Evolutionary conservation across 139 green algal genomes (phyloP).

Genomic region (Eudorina sp.): DNA sequence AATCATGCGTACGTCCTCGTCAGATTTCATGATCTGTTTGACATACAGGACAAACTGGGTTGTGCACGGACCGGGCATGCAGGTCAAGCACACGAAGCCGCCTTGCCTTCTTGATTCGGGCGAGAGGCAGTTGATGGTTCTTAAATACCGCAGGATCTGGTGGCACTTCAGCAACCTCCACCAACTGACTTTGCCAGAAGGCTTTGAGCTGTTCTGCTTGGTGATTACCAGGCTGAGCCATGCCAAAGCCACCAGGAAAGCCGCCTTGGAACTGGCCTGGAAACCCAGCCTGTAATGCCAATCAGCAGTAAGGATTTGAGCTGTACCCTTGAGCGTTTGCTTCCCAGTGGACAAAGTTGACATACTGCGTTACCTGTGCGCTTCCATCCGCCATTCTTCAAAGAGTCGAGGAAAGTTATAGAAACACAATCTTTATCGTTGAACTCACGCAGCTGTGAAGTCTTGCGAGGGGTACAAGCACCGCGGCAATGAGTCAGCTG

Average conservation of each 20-base stretch:
- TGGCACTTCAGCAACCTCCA: slow-evolving; percentile 85
- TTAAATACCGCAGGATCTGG: slow-evolving; percentile 92
- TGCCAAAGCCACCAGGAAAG: neutral
- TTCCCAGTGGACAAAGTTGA: no score
- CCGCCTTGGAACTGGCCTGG: neutral
- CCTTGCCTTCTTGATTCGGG: slow-evolving; percentile 97
- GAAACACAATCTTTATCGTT: no score
- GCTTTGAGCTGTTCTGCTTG: slow-evolving; percentile 75
- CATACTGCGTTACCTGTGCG: neutral
- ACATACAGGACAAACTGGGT: neutral
- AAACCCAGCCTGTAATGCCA: neutral
- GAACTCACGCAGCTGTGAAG: no score
- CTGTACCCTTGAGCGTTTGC: no score
- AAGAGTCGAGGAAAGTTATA: no score
- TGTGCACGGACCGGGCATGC: no score
- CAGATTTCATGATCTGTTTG: slow-evolving; percentile 98
- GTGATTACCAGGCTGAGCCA: slow-evolving; percentile 2
- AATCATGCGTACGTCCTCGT: slow-evolving; percentile 98
- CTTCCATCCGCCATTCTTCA: neutral
- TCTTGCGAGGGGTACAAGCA: no score
- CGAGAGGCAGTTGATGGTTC: slow-evolving; percentile 96
- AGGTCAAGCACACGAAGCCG: neutral
- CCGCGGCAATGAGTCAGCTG: no score
- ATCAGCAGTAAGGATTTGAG: no score
- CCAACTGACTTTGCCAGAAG: slow-evolving; percentile 89